Base-by-base conservation (phyloP, 352 stramenopile genomes). In the Hyaloperonospora brassicae region DNA sequence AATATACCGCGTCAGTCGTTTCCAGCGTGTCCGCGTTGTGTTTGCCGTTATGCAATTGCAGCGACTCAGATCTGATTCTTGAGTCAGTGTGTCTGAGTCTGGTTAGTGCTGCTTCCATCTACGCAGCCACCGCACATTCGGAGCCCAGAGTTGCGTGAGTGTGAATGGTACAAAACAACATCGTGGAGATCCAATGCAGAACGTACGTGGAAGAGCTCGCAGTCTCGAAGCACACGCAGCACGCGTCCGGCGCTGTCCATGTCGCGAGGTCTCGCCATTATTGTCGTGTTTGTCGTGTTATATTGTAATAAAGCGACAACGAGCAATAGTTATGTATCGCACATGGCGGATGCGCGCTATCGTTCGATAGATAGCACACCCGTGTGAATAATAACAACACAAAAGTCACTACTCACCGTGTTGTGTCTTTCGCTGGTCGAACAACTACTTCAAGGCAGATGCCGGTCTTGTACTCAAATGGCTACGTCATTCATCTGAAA, bases 21-120 rank as follows among this genome's bases (percentile, higher is more conserved):
- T 63, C 31, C 22, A 56, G 51, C 24, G 42, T 43, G 31, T 65
- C 48, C n/a, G 53, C 40, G 17, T 47, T 30, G 21, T 57, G 34
- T 13, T 5, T 23, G 2, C 40, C 21, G 52, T 35, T 50, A 13
- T 53, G 21, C 46, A 55, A 48, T 3, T 59, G 11, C 34, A 66
- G 30, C 11, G 52, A 57, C 21, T 66, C 44, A 57, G 59, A 60
- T 65, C 35, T 72, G 47, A 55, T 59, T 59, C 36, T 45, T 39
- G 12, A 36, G 9, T 48, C 58, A 3, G 35, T 30, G 35, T 22
- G 23, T 5, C 54, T 30, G 5, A 65, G 17, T 48, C 41, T 66
- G 12, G 57, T 46, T 24, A 80, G 76, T 31, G 70, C 70, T 36
- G 56, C 48, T 55, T 77, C 66, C 55, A 84, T 52, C 73, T 84